Evolutionary conservation across 306 rosid genomes (phyloP), one percentile per base, ranked within the genome.

Genomic region (Gynostemma pentaphyllum): DNA sequence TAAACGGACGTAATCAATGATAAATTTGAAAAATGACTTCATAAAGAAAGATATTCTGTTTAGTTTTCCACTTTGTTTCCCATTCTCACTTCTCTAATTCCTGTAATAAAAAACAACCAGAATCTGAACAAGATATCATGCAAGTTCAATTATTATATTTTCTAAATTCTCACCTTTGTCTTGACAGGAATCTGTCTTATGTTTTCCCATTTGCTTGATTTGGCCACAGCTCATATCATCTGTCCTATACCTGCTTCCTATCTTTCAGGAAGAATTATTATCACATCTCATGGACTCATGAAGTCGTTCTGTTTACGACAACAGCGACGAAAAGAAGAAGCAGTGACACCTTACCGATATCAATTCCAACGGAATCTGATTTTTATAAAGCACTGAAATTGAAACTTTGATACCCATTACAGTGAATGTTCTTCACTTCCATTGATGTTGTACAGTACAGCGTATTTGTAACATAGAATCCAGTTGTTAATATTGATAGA

Each of bases 381-480:
- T 16, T n/a, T 52, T 56, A 16, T 56, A 29, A 36, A 57, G 22
- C 28, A 57, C 30, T 36, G 64, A 12, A 36, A 5, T 36, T 36
- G 26, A 19, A 36, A 10, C 46, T 18, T 57, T 21, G 46, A 59
- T 36, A 59, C 46, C 64, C 30, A 22, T 47, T 37, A 23, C 65
- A 26, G 34, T 6, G 32, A 18, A 27, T 36, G 32, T 37, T 59
- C 46, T 57, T 32, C 28, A 56, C 8, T 30, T 29, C 14, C 41
- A n/a, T n/a, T 54, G 26, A 55, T 21, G 11, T n/a, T 57, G 65
- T 59, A 59, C 65, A 59, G 65, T 37, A 22, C 65, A 19, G 2
- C 57, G 16, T 59, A 59, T 5, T 59, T 59, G 65, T 59, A 21
- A 59, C 5, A 59, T 37, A 30, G 16, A 29, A 51, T 51, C 37